Evolutionary conservation across 352 stramenopile genomes (phyloP).

Genomic region (Pythium oligandrum): DNA sequence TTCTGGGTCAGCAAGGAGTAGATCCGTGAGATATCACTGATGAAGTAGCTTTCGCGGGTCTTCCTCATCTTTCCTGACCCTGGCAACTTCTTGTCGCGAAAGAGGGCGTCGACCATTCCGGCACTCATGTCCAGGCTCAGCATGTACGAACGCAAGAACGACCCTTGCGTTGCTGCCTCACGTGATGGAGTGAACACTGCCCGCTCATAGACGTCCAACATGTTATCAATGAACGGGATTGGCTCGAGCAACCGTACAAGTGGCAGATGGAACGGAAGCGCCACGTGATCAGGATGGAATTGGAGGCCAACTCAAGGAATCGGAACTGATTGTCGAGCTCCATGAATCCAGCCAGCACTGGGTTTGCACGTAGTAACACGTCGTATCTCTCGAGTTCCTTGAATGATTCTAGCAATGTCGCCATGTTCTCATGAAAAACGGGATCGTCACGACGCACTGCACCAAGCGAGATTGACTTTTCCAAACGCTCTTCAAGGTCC

Average conservation of each 20-base stretch:
- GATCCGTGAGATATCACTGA: constrained; percentile 19
- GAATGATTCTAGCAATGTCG: not conserved
- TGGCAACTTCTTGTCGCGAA: constrained; percentile 7
- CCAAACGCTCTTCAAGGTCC: constrained; percentile 15
- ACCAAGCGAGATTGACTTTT: constrained; percentile 12
- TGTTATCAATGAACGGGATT: constrained; percentile 26
- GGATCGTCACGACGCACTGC: constrained; percentile 11
- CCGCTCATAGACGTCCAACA: constrained; percentile 21
- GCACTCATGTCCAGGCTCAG: constrained; percentile 25
- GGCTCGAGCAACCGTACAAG: constrained; percentile 14
- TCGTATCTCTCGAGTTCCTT: constrained; percentile 5
- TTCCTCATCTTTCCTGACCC: constrained; percentile 8
- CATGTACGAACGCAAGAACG: constrained; percentile 24
- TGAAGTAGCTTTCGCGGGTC: constrained; percentile 17
- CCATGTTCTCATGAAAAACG: constrained; percentile 10
- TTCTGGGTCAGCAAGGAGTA: constrained; percentile 19
- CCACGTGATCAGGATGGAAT: constrained; percentile 23
- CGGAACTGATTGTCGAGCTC: constrained; percentile 23
- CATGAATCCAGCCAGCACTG: constrained; percentile 19
- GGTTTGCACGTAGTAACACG: constrained; percentile 17
- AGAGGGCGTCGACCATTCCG: constrained; percentile 20
- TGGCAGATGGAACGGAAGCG: constrained; percentile 21
- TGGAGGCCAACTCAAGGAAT: constrained; percentile 17
- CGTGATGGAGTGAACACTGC: constrained; percentile 30
- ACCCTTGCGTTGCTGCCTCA: constrained; percentile 16